These are phyloP conservation scores for Cordyceps farinosa DNA, from an alignment of 2,329 filamentous ascomycete genomes.

Conservation along the genomic window DNA sequence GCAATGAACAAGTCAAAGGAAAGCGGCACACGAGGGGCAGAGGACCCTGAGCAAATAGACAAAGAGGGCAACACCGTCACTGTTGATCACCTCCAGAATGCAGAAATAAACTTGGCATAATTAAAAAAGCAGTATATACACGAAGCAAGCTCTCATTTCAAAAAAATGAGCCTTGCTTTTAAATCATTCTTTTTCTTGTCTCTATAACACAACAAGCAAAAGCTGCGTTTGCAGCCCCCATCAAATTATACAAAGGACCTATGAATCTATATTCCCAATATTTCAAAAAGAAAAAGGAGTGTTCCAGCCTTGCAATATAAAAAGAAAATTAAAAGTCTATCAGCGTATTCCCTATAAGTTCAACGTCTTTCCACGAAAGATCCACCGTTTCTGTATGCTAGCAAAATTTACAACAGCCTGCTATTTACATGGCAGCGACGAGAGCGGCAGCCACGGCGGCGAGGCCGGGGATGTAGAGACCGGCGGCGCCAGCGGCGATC, in stretches of 20 bases:
- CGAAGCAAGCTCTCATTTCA: background rate
- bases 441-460: conserved; percentile 22
- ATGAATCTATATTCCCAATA: background rate
- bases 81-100: too few species aligned
- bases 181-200: background rate
- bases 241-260: background rate
- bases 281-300: background rate
- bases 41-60: too few species aligned
- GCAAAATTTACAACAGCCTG: background rate
- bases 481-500: conserved; percentile 22
- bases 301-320: background rate
- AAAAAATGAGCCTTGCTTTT: background rate
- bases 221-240: background rate
- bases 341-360: background rate
- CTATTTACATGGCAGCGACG: conserved; percentile 23
- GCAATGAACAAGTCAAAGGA: too few species aligned
- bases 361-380: background rate
- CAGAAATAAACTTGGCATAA: too few species aligned
- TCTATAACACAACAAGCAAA: background rate
- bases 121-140: background rate
- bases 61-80: too few species aligned
- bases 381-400: background rate
- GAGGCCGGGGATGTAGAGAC: conserved; percentile 19
- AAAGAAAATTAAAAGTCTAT: background rate
- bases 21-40: too few species aligned